A percentile compares a stretch with the other conserved stretches of the same genome.
Conservation (phyloP, 345 rosid species). For the Tarenaya hassleriana region DNA sequence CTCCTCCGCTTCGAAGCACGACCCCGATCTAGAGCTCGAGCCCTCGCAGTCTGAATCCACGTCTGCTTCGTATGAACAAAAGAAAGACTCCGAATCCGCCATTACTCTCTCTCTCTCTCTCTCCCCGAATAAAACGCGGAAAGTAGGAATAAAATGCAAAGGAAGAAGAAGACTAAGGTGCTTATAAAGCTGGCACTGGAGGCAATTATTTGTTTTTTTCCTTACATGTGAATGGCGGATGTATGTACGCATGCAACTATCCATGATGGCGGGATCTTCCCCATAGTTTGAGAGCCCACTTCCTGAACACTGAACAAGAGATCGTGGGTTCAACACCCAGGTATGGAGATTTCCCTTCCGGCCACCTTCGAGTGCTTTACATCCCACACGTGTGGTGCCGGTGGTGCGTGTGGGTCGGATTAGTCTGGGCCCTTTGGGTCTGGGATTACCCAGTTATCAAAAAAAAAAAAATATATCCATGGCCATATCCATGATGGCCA, state of each 20-base stretch:
- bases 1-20: conserved; percentile 14
- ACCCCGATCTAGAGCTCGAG: conserved; percentile 19
- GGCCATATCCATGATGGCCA: conserved; percentile 14
- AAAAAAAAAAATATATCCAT: no score
- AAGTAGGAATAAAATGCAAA: not conserved
- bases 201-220: conserved; percentile 24
- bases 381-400: no score
- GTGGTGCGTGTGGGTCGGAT: no score
- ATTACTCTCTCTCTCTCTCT: conserved; percentile 14
- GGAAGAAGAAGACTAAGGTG: conserved; percentile 19
- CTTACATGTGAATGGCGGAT: conserved; percentile 17
- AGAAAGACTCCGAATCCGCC: conserved; percentile 17
- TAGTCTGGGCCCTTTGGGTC: no score
- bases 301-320: no score
- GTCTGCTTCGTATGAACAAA: conserved; percentile 28
- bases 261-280: conserved; percentile 1
- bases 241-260: conserved; percentile 11
- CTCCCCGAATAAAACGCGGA: not conserved
- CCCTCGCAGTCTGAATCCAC: conserved; percentile 26
- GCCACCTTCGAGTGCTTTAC: no score
- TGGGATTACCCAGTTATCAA: no score
- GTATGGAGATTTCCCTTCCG: no score
- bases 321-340: no score
- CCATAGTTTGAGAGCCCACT: no score
- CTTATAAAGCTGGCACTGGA: conserved; percentile 23